Base-by-base conservation (phyloP, 257 asterid genomes). In the Solanum microdontum region DNA sequence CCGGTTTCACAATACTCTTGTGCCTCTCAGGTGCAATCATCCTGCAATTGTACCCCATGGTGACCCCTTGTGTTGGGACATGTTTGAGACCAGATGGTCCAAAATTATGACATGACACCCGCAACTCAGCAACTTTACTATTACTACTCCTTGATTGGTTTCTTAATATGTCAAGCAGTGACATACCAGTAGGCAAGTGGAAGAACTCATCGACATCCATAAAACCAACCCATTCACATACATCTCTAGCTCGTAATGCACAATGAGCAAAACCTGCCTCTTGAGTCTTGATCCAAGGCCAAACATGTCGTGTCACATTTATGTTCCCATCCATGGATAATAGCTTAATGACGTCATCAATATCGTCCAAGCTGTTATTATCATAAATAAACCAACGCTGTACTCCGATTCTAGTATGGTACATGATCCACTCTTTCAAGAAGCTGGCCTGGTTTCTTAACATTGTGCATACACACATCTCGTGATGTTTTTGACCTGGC, bases 231-330 rank as follows among this genome's bases (percentile, higher is more conserved):
- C 98, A 94, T 28, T 94, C 92, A 32, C 98, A 94, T 1, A 90
- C 88, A 66, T 88, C 92, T 48, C 94, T 86, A 1, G 98, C 96
- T 77, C 91, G 91, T 82, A 95, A 19, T 0, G 96, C 96, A 75
- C 98, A 96, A 33, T 96, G 98, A 5, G 98, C 91, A 37, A 96
- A 92, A 15, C 98, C 98, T 0, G 98, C 97, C 87, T 96, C 98
- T 24, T 96, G 99, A 14, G 94, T 91, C 91, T 96, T 96, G 90
- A 93, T 90, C 99, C 99, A 96, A 2, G 98, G 98, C 99, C 99
- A 96, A 11, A 88, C 58, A 34, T 91, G 93, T 4, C 93, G 89
- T 0, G 93, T 86, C 11, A 94, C 60, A 8, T 93, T 96, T 70
- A 94, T 70, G 3, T 93, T 94, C 34, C 90, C 87, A 51, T 82